Base-by-base conservation (phyloP, 2,329 filamentous ascomycete genomes). In the Cladosporium velox region DNA sequence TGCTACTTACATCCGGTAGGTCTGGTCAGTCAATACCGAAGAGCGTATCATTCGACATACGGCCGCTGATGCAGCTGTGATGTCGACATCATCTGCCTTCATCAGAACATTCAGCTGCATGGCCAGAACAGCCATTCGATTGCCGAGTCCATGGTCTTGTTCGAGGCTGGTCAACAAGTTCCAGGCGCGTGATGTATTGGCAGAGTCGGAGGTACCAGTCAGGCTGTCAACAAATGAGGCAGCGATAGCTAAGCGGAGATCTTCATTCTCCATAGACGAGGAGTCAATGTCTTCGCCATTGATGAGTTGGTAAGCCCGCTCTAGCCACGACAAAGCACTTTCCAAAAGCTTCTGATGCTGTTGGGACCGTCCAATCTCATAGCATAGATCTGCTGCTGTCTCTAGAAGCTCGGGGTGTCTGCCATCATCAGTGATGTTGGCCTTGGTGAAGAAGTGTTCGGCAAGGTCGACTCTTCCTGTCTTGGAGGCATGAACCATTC, bases 401-500 rank as follows among this genome's bases (percentile, higher is more conserved):
- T 93, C 90, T 1, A 84, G 81, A n/a, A 73, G 58, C 1, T 83
- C 83, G 2, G 28, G 28, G 28, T 30, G 28, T 30, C 6, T 30
- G 14, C 34, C 11, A 12, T 35, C 12, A 12, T 72, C 26, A 72
- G 73, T 44, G 71, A 76, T n/a, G 67, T 79, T 71, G 57, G 87
- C 78, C 71, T 91, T 91, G 41, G 77, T 78, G 76, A 90, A 93
- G 82, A 95, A 87, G 76, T 92, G 87, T 64, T 96, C 91, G 32
- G 91, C 91, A 58, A 93, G 85, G 66, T 94, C 90, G 15, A 90
- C 81, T 49, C 89, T 86, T 49, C 86, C 83, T 73, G 93, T 88
- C 71, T 88, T 87, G 88, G 90, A 96, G 78, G 92, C 92, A 77
- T 95, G 76, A 35, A 85, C 83, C 44, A 87, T 87, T 35, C 91